Evolutionary conservation across 2,329 filamentous ascomycete species (phyloP), one percentile per base, ranked within the genome.

Genomic region (Aspergillus transmontanensis): DNA sequence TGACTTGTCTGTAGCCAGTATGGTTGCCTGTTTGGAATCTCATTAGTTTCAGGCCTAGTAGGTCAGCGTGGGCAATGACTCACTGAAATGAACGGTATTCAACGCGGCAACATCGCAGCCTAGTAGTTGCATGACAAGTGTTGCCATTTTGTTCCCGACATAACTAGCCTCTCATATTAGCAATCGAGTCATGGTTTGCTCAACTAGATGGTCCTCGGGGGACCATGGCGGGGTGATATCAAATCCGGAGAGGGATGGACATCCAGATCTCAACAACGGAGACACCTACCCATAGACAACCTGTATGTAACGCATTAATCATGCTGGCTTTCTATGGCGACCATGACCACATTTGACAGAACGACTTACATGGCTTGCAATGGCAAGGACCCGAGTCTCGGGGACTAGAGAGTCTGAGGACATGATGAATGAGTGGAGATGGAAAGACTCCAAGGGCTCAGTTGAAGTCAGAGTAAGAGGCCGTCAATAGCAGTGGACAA

Each of bases 21-120:
- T 99, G 95, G 73, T 99, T 99, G 78, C 93, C 94, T 97, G 72
- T 39, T 28, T 21, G 30, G 32, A 19, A 32, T 30, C 6, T 51
- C 6, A n/a, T 55, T 59, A 64, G 60, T 23, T 45, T 61, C 46
- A 56, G 23, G 51, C 23, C 46, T 48, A 28, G 2, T 6, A 30
- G 36, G 12, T 39, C 28, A 50, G 21, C 45, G 23, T 12, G 7
- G 23, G 41, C 34, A 19, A 32, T 36, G 32, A 80, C 90, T 78
- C 83, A 97, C 94, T 98, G 82, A 97, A 99, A 73, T 99, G 91
- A 7, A 99, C 95, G 0, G 95, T 99, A 77, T 99, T 97, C 72
- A 99, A 85, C 2, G 93, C 92, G 10, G 93, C 91, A 7, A 97
- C 94, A 73, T 99, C 94, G 75, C 93, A 97, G 55, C 95, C 95